A percentile compares a stretch with the other conserved stretches of the same genome.
Evolutionary conservation across 1,139 yeast genomes (phyloP).

Genomic region (Scheffersomyces insectosa): DNA sequence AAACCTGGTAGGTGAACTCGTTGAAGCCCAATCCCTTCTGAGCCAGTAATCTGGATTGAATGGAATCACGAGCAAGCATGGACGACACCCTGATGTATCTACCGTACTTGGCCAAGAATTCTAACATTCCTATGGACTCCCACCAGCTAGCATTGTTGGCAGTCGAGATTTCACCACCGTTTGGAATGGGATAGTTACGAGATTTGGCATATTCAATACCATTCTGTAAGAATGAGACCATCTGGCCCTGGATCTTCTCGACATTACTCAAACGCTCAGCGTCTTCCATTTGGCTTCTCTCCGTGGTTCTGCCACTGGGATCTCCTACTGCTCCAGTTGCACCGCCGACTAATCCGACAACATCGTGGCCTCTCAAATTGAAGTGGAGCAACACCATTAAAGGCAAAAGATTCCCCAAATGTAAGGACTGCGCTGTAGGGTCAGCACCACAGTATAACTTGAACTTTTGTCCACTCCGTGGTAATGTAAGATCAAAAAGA

Average conservation of each 20-base stretch:
- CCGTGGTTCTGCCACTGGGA: slow-evolving; percentile 88
- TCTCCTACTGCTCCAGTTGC: slow-evolving; percentile 98
- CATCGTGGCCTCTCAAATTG: slow-evolving; percentile 77
- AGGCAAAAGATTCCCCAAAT: slow-evolving; percentile 88
- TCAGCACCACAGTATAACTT: slow-evolving; percentile 93
- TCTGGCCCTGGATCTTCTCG: slow-evolving; percentile 57
- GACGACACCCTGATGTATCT: slow-evolving; percentile 76
- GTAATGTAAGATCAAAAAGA: slow-evolving; percentile 38
- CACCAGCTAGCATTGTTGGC: slow-evolving; percentile 86
- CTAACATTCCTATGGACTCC: slow-evolving; percentile 71
- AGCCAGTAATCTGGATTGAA: slow-evolving; percentile 68
- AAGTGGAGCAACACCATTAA: slow-evolving; percentile 83
- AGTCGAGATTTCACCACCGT: slow-evolving; percentile 40
- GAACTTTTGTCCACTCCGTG: slow-evolving; percentile 34
- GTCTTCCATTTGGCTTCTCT: slow-evolving; percentile 59
- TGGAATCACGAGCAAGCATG: slow-evolving; percentile 89
- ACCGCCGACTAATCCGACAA: slow-evolving; percentile 89
- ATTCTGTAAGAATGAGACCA: slow-evolving; percentile 56
- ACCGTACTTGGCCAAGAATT: slow-evolving; percentile 77
- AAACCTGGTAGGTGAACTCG: slow-evolving; percentile 88
- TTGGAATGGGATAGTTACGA: slow-evolving; percentile 46
- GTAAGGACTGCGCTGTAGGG: slow-evolving; percentile 89
- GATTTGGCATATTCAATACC: slow-evolving; percentile 65
- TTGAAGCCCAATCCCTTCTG: slow-evolving; percentile 85
- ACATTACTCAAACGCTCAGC: slow-evolving; percentile 60